phyloP scores from a whole-genome alignment of 1,284 basidiomycete genomes.

The Ceratobasidium sp. region DNA sequence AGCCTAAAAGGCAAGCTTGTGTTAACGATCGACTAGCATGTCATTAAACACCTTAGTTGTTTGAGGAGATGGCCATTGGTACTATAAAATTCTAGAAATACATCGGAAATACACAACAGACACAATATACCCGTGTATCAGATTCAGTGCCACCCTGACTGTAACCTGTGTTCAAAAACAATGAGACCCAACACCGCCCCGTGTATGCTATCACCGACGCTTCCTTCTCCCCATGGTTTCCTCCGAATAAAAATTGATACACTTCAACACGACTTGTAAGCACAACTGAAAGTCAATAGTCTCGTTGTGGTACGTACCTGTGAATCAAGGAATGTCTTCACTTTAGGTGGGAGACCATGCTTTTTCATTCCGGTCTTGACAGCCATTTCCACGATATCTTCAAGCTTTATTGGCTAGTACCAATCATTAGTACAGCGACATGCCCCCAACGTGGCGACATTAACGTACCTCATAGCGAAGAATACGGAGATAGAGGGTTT shows the following conservation, averaged over 20 bases:
- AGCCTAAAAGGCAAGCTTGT: slow-evolving; percentile 46
- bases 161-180: too few species aligned
- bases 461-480: slow-evolving; percentile 69
- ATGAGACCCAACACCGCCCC: too few species aligned
- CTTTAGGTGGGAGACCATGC: slow-evolving; percentile 56
- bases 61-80: too few species aligned
- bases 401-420: slow-evolving; percentile 67
- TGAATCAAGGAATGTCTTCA: slow-evolving; percentile 67
- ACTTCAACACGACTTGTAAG: slow-evolving; percentile 28
- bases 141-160: too few species aligned
- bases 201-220: background rate
- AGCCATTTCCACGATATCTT: slow-evolving; percentile 61
- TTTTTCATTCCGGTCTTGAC: slow-evolving; percentile 52
- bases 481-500: slow-evolving; percentile 63
- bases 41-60: too few species aligned
- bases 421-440: background rate
- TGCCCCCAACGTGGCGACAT: too few species aligned
- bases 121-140: too few species aligned
- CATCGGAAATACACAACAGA: too few species aligned
- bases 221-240: slow-evolving; percentile 18
- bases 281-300: background rate
- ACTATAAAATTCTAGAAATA: too few species aligned
- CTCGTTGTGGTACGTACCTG: slow-evolving; percentile 57
- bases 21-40: slow-evolving; percentile 42
- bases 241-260: slow-evolving; percentile 44